phyloP scores from a whole-genome alignment of 768 basidiomycete genomes.

The Nidularia pulvinata region DNA sequence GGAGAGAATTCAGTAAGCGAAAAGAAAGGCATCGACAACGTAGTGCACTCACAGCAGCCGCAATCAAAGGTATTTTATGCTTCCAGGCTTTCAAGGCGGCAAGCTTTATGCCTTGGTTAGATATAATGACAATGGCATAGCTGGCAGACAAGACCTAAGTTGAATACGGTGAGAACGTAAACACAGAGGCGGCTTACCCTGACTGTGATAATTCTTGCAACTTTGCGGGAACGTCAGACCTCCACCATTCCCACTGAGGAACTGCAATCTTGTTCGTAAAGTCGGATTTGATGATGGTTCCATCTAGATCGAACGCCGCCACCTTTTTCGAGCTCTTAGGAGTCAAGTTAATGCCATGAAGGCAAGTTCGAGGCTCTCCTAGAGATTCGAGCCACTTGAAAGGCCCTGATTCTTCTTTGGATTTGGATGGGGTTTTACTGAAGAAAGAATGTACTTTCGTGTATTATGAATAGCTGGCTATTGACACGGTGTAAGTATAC shows the following conservation, averaged over 20 bases:
- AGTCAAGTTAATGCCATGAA: slow-evolving; percentile 35
- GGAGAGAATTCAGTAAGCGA: not conserved
- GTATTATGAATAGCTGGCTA: not conserved
- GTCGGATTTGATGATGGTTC: slow-evolving; percentile 73
- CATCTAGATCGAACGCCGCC: slow-evolving; percentile 86
- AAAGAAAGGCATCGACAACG: not conserved
- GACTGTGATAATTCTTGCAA: slow-evolving; percentile 56
- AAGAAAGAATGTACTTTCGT: slow-evolving; percentile 31
- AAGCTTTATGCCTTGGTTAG: slow-evolving; percentile 72
- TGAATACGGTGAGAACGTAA: not conserved
- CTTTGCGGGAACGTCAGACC: slow-evolving; percentile 55
- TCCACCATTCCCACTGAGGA: slow-evolving; percentile 72
- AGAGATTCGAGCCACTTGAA: slow-evolving; percentile 41
- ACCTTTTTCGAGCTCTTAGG: slow-evolving; percentile 55
- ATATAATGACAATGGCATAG: slow-evolving; percentile 72
- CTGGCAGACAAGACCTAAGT: slow-evolving; percentile 28
- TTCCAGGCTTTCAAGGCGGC: slow-evolving; percentile 64
- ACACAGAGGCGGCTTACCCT: slow-evolving; percentile 44
- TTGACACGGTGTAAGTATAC: too few relatives aligned
- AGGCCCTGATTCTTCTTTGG: slow-evolving; percentile 6
- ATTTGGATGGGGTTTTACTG: slow-evolving; percentile 11
- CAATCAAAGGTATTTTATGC: slow-evolving; percentile 71
- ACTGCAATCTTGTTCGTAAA: slow-evolving; percentile 27
- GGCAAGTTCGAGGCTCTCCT: slow-evolving; percentile 34
- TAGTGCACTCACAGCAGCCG: slow-evolving; percentile 47